Evolutionary conservation across 345 rosid genomes (phyloP), one percentile per base, ranked within the genome.

Genomic region (Linum usitatissimum): DNA sequence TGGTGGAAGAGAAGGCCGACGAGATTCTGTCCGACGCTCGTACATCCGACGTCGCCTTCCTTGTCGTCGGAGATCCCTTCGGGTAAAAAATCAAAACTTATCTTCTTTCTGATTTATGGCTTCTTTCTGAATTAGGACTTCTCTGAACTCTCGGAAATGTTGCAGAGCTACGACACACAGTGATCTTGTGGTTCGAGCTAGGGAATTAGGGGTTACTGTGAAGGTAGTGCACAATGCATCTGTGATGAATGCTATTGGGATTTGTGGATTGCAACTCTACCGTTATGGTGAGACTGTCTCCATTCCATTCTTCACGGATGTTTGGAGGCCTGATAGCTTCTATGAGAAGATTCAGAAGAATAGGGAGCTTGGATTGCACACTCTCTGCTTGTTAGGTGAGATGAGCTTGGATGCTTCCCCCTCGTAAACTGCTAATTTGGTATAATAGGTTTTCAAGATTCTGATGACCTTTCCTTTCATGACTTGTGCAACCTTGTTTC

Each of bases 1-100:
- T 73, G 87, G 96, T 92, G 45, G 98, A 92, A 72, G 98, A 92
- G 67, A 88, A 86, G 57, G 91, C 86, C 15, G 95, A 86, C 56
- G 49, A 21, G 57, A 62, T 90, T 61, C 79, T 87, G 6, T 68
- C 73, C n/a, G 84, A 80, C 68, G 84, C 96, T 64, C 60, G 53
- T 39, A 57, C 70, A 10, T 77, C 77, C 3, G 84, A 89, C 30
- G 75, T 87, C 17, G 90, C 91, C 64, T 89, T 92, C 48, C 96
- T 92, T 30, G 96, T 92, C 68, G 96, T 92, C 30, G 96, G 98
- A 0, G 96, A 92, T 66, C 98, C 98, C 68, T 92, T 89, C 20
- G 96, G 98, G 95, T 88, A 59, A 0, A 75, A 28, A 28, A 4
- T 14, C 9, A 48, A 12, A 0, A 8, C 39, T 31, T 34, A 64